Evolutionary conservation across 2,329 filamentous ascomycete genomes (phyloP).

Genomic region (Ambrosiella beaveri): DNA sequence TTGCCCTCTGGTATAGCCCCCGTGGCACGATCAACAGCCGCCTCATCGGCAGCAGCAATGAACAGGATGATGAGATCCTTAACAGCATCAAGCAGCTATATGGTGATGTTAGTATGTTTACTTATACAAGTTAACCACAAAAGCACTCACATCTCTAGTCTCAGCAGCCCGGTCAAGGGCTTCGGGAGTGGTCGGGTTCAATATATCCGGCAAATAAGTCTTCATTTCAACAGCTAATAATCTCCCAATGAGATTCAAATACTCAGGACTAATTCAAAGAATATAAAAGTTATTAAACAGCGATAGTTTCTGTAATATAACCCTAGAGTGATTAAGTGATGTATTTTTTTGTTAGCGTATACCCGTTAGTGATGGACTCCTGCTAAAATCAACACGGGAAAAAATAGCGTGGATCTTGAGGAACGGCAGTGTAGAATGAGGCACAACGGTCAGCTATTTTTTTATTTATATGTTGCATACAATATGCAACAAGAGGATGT

Average conservation of each 20-base stretch:
- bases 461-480: no score
- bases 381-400: no score
- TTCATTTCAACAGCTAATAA: not conserved
- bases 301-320: no score
- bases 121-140: not conserved
- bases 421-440: no score
- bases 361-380: no score
- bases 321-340: no score
- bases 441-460: no score
- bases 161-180: conserved; percentile 25
- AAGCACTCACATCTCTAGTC: conserved; percentile 27
- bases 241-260: not conserved
- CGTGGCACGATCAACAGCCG: conserved; percentile 23
- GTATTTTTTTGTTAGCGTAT: no score
- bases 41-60: conserved; percentile 48
- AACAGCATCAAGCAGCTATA: conserved; percentile 50
- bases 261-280: no score
- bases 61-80: conserved; percentile 53
- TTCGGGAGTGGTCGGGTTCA: not conserved
- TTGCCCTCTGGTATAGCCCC: conserved; percentile 30
- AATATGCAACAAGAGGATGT: no score
- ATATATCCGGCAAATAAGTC: not conserved
- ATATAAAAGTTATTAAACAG: no score
- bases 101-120: not conserved
- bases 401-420: no score